Conservation (phyloP, 1,139 yeast genomes). For the Suhomyces anneliseae region DNA sequence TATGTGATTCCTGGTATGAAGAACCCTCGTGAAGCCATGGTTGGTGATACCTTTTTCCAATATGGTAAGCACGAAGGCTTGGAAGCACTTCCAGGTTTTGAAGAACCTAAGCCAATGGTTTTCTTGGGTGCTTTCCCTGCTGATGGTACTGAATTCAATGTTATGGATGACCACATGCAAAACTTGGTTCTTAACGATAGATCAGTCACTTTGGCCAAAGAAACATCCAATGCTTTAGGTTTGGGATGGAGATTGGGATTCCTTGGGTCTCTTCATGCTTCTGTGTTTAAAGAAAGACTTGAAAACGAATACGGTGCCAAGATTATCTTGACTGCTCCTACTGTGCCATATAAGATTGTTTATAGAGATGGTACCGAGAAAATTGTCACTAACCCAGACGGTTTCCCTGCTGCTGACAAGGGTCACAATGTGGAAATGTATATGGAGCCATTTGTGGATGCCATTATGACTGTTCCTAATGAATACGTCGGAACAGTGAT, state of each 20-base stretch:
- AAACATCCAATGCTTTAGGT: conserved; percentile 91
- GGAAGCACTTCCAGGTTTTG: conserved; percentile 89
- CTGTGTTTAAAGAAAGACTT: conserved; percentile 87
- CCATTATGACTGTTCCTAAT: conserved; percentile 86
- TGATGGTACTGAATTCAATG: conserved; percentile 87
- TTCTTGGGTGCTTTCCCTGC: conserved; percentile 98
- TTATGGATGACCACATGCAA: conserved; percentile 85
- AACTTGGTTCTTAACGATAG: conserved; percentile 89
- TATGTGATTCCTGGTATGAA: conserved; percentile 94
- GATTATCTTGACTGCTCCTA: conserved; percentile 90
- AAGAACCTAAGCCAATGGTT: conserved; percentile 97
- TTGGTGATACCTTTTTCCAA: conserved; percentile 87
- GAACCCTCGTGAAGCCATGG: conserved; percentile 78
- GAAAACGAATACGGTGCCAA: conserved; percentile 94
- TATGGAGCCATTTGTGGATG: conserved; percentile 89
- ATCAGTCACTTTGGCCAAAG: conserved; percentile 84
- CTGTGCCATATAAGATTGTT: conserved; percentile 84
- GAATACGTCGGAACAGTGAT: conserved; percentile 88
- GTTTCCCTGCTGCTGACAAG: conserved; percentile 67
- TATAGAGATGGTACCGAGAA: conserved; percentile 63
- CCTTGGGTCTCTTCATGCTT: conserved; percentile 90
- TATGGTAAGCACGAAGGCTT: conserved; percentile 60
- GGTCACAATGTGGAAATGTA: conserved; percentile 52
- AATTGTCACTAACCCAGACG: conserved; percentile 84
- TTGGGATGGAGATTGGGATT: conserved; percentile 98